These are phyloP conservation scores for Wolfiporia cocos DNA, from an alignment of 1,284 basidiomycete genomes.

Conservation along the genomic window DNA sequence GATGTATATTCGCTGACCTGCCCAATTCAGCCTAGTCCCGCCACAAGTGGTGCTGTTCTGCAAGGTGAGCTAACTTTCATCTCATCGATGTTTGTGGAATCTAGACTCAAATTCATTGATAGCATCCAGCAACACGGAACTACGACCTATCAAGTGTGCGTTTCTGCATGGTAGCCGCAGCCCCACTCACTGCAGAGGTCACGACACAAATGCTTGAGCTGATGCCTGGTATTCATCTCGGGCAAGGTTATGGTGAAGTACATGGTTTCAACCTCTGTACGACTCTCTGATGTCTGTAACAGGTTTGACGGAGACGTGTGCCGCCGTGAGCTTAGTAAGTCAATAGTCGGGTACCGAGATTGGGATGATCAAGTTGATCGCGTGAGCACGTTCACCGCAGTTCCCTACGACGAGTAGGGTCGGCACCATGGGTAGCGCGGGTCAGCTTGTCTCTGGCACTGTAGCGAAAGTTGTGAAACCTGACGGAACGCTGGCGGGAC, in stretches of 20 bases:
- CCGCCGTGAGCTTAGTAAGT: conserved; percentile 28
- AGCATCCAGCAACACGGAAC: conserved; percentile 65
- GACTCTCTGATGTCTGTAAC: background rate
- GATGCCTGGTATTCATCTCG: conserved; percentile 54
- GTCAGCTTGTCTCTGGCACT: conserved; percentile 31
- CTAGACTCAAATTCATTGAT: background rate
- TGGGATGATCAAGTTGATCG: background rate
- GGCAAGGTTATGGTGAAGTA: conserved; percentile 55
- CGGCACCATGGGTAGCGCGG: conserved; percentile 28
- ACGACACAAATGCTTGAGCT: conserved; percentile 47
- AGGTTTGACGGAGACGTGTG: conserved; percentile 42
- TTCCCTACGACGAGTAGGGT: conserved; percentile 14
- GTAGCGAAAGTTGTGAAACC: conserved; percentile 46
- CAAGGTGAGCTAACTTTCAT: conserved; percentile 47
- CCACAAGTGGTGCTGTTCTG: conserved; percentile 42
- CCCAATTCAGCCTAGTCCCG: conserved; percentile 11
- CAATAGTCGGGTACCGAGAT: background rate
- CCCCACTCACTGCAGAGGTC: conserved; percentile 68
- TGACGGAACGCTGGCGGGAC: conserved; percentile 52
- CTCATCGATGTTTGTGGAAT: too few relatives aligned
- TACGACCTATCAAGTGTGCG: conserved; percentile 59
- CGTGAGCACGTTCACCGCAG: conserved; percentile 9
- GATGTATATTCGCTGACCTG: too few relatives aligned
- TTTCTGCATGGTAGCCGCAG: conserved; percentile 61
- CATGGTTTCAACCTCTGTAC: background rate